Percentiles rank a stretch among this genome's conserved stretches.
These are phyloP conservation scores for Hypoxylon sp. DNA, from an alignment of 2,329 filamentous ascomycete genomes.

Conservation along the genomic window DNA sequence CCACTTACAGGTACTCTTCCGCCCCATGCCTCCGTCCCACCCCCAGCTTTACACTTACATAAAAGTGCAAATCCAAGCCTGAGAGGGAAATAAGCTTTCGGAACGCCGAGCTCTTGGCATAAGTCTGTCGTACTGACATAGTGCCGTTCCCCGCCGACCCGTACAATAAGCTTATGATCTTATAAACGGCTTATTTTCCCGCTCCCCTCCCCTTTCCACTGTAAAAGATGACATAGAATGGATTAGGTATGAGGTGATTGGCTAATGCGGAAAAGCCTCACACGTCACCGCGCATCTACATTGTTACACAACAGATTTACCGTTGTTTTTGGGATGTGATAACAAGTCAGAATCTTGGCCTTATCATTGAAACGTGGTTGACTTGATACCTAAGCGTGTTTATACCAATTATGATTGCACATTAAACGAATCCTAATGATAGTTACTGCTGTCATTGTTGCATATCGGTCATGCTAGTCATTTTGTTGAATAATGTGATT, in stretches of 20 bases:
- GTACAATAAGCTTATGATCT: slow-evolving; percentile 28
- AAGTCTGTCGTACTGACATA: background rate
- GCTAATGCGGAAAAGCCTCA: slow-evolving; percentile 18
- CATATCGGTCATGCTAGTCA: background rate
- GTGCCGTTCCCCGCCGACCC: slow-evolving; percentile 7
- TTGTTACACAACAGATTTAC: slow-evolving; percentile 14
- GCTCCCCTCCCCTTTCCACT: background rate
- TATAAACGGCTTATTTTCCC: background rate
- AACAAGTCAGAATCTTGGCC: background rate
- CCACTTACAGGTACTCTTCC: background rate
- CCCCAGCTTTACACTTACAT: background rate
- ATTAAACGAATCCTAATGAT: slow-evolving; percentile 7
- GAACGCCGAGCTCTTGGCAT: slow-evolving; percentile 31
- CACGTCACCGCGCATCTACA: slow-evolving; percentile 16
- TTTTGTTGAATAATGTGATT: background rate
- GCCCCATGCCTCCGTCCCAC: background rate
- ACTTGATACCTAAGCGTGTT: background rate
- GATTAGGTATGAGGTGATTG: background rate
- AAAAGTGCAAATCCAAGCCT: slow-evolving; percentile 8
- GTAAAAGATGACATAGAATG: background rate
- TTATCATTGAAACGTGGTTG: background rate
- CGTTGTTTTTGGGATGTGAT: slow-evolving; percentile 2
- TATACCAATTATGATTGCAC: background rate
- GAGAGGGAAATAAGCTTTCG: slow-evolving; percentile 14
- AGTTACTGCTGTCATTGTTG: background rate